A percentile compares a stretch with the other conserved stretches of the same genome.
Conservation (phyloP, 2,329 filamentous ascomycete genomes). For the Thielaviopsis populi region DNA sequence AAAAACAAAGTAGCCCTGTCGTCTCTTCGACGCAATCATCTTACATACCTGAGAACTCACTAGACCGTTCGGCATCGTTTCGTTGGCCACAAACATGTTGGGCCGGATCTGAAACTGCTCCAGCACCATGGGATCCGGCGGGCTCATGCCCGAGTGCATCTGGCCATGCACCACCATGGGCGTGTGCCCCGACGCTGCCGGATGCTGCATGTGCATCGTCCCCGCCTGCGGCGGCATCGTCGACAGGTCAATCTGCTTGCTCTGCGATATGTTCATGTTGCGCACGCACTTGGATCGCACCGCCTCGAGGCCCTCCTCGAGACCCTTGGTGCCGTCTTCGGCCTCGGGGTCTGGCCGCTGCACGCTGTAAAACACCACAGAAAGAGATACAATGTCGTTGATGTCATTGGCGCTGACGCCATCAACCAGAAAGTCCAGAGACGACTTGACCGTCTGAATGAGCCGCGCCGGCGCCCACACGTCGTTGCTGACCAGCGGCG, state of each 20-base stretch:
- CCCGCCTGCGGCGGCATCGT: not conserved
- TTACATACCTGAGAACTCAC: not conserved
- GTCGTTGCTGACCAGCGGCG: conserved; percentile 10
- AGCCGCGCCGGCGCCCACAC: conserved; percentile 31
- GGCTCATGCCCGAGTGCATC: conserved; percentile 5
- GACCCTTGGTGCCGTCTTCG: conserved; percentile 29
- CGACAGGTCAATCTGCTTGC: conserved; percentile 22
- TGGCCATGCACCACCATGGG: conserved; percentile 7
- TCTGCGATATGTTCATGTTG: conserved; percentile 30
- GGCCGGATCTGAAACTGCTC: conserved; percentile 14
- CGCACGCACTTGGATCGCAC: conserved; percentile 33
- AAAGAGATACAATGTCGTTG: conserved; percentile 36
- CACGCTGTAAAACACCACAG: conserved; percentile 33
- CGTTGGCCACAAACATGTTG: conserved; percentile 10
- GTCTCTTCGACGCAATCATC: not conserved
- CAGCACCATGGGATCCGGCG: conserved; percentile 11
- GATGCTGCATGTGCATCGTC: conserved; percentile 1
- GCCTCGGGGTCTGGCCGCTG: conserved; percentile 28
- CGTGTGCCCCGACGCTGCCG: not conserved
- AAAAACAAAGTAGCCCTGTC: too few relatives aligned
- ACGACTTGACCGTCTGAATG: conserved; percentile 32
- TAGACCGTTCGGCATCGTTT: conserved; percentile 4
- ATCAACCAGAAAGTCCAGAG: conserved; percentile 31
- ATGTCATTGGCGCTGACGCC: conserved; percentile 35
- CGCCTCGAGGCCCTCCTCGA: conserved; percentile 24